Conservation (phyloP, 2,329 filamentous ascomycete species). For the Colletotrichum musicola region DNA sequence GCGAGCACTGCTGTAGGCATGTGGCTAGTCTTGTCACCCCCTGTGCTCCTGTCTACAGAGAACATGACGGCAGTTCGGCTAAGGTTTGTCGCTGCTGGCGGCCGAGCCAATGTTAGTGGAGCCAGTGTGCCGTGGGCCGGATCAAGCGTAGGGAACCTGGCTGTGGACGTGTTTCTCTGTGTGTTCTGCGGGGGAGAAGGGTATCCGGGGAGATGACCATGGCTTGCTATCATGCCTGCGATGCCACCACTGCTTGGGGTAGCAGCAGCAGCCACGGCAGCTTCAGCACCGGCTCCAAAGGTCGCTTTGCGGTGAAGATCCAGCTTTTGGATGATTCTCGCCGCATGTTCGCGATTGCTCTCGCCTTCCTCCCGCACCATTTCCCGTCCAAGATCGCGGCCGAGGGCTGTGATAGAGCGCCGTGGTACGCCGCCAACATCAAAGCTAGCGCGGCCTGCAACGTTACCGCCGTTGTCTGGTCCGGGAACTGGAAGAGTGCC, state of each 20-base stretch:
- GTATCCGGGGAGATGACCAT: conserved; percentile 79
- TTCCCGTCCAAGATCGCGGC: conserved; percentile 60
- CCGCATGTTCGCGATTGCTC: conserved; percentile 82
- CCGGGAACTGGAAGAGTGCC: conserved; percentile 75
- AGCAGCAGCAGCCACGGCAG: conserved; percentile 53
- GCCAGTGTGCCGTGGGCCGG: conserved; percentile 72
- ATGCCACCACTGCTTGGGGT: conserved; percentile 73
- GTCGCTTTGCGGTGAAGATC: conserved; percentile 87
- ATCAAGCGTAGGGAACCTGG: conserved; percentile 45
- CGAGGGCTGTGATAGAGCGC: conserved; percentile 68
- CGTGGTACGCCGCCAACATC: conserved; percentile 71
- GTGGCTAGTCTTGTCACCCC: conserved; percentile 73
- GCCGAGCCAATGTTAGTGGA: conserved; percentile 84
- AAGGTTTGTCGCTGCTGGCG: conserved; percentile 85
- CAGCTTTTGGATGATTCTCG: conserved; percentile 91
- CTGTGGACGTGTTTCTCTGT: conserved; percentile 25
- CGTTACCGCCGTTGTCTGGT: conserved; percentile 58
- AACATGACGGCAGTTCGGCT: conserved; percentile 88
- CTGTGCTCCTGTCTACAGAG: conserved; percentile 80
- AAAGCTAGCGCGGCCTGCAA: conserved; percentile 75
- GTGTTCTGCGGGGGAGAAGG: conserved; percentile 39
- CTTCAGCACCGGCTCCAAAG: conserved; percentile 61
- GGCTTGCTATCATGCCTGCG: conserved; percentile 86
- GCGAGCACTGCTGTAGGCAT: conserved; percentile 90
- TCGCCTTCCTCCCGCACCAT: conserved; percentile 76